Base-by-base conservation (phyloP, 1,139 yeast species). In the Pichia sp. region DNA sequence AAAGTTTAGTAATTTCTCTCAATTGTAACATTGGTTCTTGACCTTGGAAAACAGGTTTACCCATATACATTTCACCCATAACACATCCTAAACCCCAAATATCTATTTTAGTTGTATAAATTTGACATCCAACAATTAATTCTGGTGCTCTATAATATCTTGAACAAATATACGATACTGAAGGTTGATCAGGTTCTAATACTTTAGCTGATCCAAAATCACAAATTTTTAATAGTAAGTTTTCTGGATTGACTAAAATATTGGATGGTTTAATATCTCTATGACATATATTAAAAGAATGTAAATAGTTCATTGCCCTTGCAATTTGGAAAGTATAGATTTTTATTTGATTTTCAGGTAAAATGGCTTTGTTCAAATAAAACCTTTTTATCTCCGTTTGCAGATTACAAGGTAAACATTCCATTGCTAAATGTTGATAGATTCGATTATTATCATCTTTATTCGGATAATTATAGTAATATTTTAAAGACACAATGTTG, bases 61-160 rank as follows among this genome's bases (percentile, higher is more conserved):
- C 89, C 54, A 82, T 68, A 49, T 81, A 72, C 89, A 84, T 82
- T 60, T 84, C 93, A 17, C 91, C 91, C 50, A 83, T 67, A 9
- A 83, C 91, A 68, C 94, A 84, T 1, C 94, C 94, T 42, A 82
- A 67, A 1, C 91, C 91, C 94, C 94, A 84, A 45, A 82, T 77
- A 59, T 84, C 94, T 45, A 84, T 82, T 55, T 81, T 83, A 7
- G 91, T 81, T 3, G 88, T 73, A 56, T 84, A 84, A 39, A 76
- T 68, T 32, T 83, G 74, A 54, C 86, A 81, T 1, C 91, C 94
- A 46, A 83, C 77, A 54, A 83, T 81, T 48, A 83, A 66, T 60
- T 83, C 94, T 1, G 94, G 94, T 3, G 93, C 91, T 58, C 93
- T 71, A 60, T 83, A 83, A 58, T 80, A 83, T 55, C 93, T 70